phyloP scores from a whole-genome alignment of 257 asterid species.

The Paraleonurus japonicus region DNA sequence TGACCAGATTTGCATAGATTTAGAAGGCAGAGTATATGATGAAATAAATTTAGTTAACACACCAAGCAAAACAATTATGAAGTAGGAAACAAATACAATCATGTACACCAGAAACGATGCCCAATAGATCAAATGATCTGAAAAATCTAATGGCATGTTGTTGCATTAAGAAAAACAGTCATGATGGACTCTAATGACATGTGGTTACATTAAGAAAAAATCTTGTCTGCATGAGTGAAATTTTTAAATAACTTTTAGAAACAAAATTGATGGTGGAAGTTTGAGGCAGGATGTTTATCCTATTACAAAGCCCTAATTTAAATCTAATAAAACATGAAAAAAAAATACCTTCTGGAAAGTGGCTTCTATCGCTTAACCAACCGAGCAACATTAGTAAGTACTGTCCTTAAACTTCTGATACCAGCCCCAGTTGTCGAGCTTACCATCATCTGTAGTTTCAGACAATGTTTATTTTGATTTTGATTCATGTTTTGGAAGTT shows the following conservation, averaged over 20 bases:
- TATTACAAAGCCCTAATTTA: background rate
- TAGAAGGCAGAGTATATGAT: background rate
- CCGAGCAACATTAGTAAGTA: constrained; percentile 73
- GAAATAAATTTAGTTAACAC: background rate
- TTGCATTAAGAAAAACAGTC: too few species aligned
- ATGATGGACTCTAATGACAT: background rate
- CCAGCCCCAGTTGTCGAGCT: constrained; percentile 98
- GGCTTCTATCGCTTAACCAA: constrained; percentile 49
- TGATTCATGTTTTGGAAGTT: constrained; percentile 6
- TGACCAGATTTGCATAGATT: background rate
- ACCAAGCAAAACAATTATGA: background rate
- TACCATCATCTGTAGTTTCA: constrained; percentile 76
- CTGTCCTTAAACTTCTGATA: constrained; percentile 82
- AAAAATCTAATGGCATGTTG: too few species aligned
- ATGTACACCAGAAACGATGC: too few species aligned
- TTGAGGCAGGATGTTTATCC: background rate
- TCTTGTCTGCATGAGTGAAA: background rate
- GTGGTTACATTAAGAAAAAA: background rate
- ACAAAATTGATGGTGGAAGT: background rate
- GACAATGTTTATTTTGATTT: background rate
- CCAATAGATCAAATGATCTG: too few species aligned
- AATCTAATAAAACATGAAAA: constrained; percentile 6
- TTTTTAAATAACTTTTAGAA: background rate
- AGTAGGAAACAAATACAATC: background rate
- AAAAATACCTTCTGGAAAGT: constrained; percentile 20